Evolutionary conservation across 352 stramenopile species (phyloP), one percentile per base, ranked within the genome.

Genomic region (Saprolegnia parasitica): DNA sequence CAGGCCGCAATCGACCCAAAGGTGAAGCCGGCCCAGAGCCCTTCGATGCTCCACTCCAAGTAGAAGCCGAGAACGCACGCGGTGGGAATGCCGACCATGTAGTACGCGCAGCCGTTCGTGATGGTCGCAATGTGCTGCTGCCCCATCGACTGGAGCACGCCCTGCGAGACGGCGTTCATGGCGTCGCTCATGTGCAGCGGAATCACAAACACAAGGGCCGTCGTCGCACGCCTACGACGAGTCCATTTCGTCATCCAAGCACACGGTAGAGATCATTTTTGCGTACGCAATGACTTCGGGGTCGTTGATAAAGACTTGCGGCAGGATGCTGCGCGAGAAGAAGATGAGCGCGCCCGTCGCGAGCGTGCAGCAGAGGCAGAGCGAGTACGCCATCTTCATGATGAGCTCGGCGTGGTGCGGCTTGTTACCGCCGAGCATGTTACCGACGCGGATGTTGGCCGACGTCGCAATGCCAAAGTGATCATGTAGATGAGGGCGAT

Each of bases 401-500:
- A 77, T 85, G 70, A 88, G 71, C 73, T 95, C 91, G 37, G 91
- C 91, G 70, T 96, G 87, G 32, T 91, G 76, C 21, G 88, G 80
- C 56, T 87, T 77, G 74, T 95, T 89, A 35, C 80, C 82, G 40
- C 89, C 88, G 0, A 92, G 79, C 71, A 91, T 88, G 42, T 87
- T 88, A 45, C 90, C 88, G 13, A 89, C 83, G 9, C 89, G 87
- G 35, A 95, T 85, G 56, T 93, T 95, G 9, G 78, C 77, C 23
- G 91, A 85, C 62, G 94, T 78, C 0, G 77, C 81, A 35, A 95
- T 87, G 24, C 87, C 87, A 21, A 93, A 72, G 74, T 95, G 37
- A 92, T 78, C 70, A 89, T 89, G 67, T 87, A 93, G 54, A 78
- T 76, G 60, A 91, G 21, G n/a, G 66, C 49, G 29, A 83, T 68